phyloP scores from a whole-genome alignment of 225 moss, liverwort and hornwort genomes.

The Neckera pumila region DNA sequence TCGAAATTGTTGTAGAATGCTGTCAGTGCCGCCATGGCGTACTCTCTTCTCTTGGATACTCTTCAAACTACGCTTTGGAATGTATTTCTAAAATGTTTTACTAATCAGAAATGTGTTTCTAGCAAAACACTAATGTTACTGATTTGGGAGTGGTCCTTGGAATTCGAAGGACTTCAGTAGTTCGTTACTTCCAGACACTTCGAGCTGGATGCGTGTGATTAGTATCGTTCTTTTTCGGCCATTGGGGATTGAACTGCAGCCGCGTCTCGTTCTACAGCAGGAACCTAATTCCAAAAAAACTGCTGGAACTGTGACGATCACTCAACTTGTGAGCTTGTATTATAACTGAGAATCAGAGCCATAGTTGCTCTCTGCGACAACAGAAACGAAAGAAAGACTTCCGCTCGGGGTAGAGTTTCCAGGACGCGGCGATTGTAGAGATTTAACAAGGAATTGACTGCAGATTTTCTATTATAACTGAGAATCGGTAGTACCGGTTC shows the following conservation, averaged over 20 bases:
- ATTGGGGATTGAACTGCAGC: neutral
- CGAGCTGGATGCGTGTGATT: neutral
- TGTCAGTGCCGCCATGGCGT: conserved; percentile 3
- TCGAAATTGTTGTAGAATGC: conserved; percentile 13
- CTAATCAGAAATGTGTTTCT: neutral
- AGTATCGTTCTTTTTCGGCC: conserved; percentile 36
- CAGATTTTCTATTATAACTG: neutral
- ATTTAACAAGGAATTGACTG: neutral
- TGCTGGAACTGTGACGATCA: neutral
- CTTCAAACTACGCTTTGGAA: neutral
- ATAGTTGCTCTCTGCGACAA: neutral
- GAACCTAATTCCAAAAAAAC: neutral
- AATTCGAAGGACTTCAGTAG: neutral
- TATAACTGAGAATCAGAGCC: conserved; percentile 11
- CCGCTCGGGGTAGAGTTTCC: neutral
- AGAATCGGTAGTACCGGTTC: neutral
- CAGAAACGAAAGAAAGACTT: neutral
- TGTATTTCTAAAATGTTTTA: neutral
- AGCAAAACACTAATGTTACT: conserved; percentile 9
- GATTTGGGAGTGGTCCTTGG: neutral
- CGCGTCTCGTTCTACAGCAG: neutral
- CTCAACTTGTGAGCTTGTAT: neutral
- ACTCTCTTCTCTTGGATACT: neutral
- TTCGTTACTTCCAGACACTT: neutral
- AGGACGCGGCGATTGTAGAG: neutral